phyloP scores from a whole-genome alignment of 2,329 filamentous ascomycete genomes.

The Neonectria magnoliae region DNA sequence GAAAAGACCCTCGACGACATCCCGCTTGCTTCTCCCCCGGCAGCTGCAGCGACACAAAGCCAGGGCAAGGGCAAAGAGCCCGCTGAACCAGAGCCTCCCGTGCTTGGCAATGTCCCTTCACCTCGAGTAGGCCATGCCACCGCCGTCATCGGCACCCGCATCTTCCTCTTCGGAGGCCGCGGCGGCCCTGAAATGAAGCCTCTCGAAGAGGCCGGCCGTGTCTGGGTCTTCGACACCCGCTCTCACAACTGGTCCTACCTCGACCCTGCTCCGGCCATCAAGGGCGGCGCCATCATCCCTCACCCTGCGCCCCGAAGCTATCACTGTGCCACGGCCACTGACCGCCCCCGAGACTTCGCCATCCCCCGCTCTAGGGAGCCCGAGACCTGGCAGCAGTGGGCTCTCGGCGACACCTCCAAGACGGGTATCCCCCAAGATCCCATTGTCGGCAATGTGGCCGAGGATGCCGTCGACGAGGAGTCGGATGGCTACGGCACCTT shows the following conservation, averaged over 20 bases:
- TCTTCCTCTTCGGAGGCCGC: conserved; percentile 86
- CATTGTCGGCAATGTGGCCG: conserved; percentile 66
- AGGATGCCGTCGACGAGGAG: conserved; percentile 68
- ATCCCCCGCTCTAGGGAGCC: conserved; percentile 48
- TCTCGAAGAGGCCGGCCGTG: conserved; percentile 76
- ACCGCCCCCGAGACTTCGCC: conserved; percentile 64
- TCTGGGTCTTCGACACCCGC: conserved; percentile 80
- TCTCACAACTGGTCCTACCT: conserved; percentile 72
- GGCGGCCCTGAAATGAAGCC: conserved; percentile 75
- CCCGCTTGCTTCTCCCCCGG: conserved; percentile 46
- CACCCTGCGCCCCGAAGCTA: conserved; percentile 75
- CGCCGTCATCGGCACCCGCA: conserved; percentile 71
- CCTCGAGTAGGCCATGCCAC: conserved; percentile 80
- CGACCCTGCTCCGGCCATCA: conserved; percentile 62
- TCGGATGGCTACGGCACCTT: conserved; percentile 73
- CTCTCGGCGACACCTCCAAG: conserved; percentile 62
- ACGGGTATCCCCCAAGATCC: conserved; percentile 69
- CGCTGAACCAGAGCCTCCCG: conserved; percentile 39
- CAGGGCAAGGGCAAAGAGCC: conserved; percentile 55
- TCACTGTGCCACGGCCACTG: conserved; percentile 69
- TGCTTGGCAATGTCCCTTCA: conserved; percentile 63
- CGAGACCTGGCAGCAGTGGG: conserved; percentile 65
- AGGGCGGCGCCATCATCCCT: conserved; percentile 51
- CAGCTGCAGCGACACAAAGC: conserved; percentile 34
- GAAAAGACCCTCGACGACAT: conserved; percentile 56